A percentile compares a stretch with the other conserved stretches of the same genome.
Conservation (phyloP, 2,329 filamentous ascomycete species). For the Botrytis aclada region DNA sequence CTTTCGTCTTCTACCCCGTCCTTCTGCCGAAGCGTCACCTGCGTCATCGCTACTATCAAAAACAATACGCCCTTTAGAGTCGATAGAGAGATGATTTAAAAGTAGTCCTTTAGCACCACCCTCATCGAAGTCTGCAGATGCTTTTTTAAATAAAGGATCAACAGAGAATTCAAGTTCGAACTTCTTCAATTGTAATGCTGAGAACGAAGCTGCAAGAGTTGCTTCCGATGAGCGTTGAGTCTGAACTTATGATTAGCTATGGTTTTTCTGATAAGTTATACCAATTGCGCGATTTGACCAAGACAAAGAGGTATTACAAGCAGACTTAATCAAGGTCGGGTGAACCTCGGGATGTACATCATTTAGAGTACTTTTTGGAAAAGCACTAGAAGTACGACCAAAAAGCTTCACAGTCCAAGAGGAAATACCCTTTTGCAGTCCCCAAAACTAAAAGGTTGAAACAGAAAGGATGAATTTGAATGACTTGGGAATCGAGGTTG, state of each 20-base stretch:
- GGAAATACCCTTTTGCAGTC: background rate
- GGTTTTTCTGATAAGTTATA: background rate
- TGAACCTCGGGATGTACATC: background rate
- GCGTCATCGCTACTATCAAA: conserved; percentile 96
- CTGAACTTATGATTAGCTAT: conserved; percentile 37
- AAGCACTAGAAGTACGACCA: background rate
- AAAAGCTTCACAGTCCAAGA: background rate
- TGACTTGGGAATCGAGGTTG: background rate
- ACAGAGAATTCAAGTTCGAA: conserved; percentile 96
- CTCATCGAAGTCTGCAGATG: conserved; percentile 96
- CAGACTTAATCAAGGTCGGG: background rate
- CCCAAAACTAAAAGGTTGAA: background rate
- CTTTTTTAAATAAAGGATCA: conserved; percentile 98
- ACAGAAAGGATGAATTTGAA: background rate
- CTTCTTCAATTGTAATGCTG: conserved; percentile 88
- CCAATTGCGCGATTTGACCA: too few relatives aligned
- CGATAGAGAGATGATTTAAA: conserved; percentile 95
- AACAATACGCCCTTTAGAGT: conserved; percentile 86
- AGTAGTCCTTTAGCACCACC: conserved; percentile 93
- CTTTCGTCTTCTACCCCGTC: conserved; percentile 33
- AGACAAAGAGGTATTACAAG: background rate
- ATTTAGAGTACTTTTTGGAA: background rate
- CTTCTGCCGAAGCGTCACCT: conserved; percentile 48
- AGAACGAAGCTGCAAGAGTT: conserved; percentile 87
- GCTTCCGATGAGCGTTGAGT: conserved; percentile 80